Evolutionary conservation across 352 stramenopile genomes (phyloP).

Genomic region (Blastocystis sp.): DNA sequence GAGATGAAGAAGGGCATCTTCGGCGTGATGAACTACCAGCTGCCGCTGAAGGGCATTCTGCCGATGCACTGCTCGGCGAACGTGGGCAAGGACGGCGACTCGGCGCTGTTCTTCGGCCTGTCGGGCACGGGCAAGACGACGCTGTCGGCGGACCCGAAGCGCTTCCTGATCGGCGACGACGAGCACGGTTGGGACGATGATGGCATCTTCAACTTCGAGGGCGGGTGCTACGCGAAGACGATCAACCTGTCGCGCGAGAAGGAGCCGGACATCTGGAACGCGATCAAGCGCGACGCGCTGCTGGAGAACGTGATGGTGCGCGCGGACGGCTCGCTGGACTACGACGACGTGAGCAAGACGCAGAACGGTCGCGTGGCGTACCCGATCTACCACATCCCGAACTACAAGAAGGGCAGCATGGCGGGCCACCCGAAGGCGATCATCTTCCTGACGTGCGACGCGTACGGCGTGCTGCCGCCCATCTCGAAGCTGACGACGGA

Average conservation of each 20-base stretch:
- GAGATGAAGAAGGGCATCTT: conserved; percentile 99
- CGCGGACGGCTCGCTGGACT: conserved; percentile 85
- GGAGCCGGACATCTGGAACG: conserved; percentile 96
- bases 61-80: conserved; percentile 98
- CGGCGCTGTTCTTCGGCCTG: conserved; percentile 95
- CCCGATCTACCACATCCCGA: conserved; percentile 97
- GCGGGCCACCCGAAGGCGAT: conserved; percentile 93
- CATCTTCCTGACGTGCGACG: conserved; percentile 96
- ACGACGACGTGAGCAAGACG: conserved; percentile 92
- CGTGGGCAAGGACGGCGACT: conserved; percentile 91
- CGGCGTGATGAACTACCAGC: conserved; percentile 97
- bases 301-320: conserved; percentile 93
- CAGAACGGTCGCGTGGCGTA: conserved; percentile 98
- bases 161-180: conserved; percentile 91
- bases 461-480: conserved; percentile 94
- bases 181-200: conserved; percentile 96
- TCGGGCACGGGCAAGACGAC: conserved; percentile 96
- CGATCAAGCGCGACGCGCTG: conserved; percentile 93
- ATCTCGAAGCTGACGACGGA: conserved; percentile 87
- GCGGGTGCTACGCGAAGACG: conserved; percentile 98
- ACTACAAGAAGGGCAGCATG: conserved; percentile 85
- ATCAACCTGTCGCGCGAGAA: conserved; percentile 93
- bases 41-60: conserved; percentile 91
- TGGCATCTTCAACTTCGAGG: conserved; percentile 98
- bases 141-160: conserved; percentile 84